Evolutionary conservation across 208 protist species (phyloP).

Genomic region (Trypanosoma rangeli): DNA sequence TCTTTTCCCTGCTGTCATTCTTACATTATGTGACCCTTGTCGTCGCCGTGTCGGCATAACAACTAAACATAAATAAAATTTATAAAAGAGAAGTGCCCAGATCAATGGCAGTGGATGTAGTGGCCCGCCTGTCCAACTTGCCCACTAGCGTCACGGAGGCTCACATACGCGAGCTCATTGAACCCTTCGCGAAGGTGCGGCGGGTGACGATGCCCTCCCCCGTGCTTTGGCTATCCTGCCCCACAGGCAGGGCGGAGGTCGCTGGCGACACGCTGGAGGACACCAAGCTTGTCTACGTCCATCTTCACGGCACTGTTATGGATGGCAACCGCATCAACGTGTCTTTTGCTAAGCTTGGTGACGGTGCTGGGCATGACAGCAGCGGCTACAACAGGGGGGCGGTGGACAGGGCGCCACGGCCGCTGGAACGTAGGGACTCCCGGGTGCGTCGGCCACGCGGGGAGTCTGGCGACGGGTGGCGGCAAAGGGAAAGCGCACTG

Average conservation of each 20-base stretch:
- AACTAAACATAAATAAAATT: not conserved
- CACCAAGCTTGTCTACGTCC: slow-evolving; percentile 38
- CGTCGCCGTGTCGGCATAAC: not conserved
- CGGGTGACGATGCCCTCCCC: slow-evolving; percentile 38
- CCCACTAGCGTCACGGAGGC: slow-evolving; percentile 35
- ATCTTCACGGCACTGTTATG: slow-evolving; percentile 40
- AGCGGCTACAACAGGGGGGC: not conserved
- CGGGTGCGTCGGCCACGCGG: slow-evolving; percentile 8
- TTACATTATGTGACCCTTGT: not conserved
- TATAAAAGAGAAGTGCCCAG: not conserved
- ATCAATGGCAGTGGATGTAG: slow-evolving; percentile 24
- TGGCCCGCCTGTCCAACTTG: slow-evolving; percentile 46
- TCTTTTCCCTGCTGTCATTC: not conserved
- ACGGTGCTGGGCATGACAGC: not conserved
- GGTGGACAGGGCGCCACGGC: no score
- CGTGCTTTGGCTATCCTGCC: slow-evolving; percentile 40
- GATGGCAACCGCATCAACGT: slow-evolving; percentile 44
- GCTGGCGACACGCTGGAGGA: slow-evolving; percentile 36
- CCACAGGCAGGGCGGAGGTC: slow-evolving; percentile 43
- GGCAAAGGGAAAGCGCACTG: not conserved
- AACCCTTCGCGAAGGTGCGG: slow-evolving; percentile 27
- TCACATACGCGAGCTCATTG: slow-evolving; percentile 46
- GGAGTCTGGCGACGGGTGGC: not conserved
- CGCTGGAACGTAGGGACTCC: not conserved
- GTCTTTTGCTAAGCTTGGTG: slow-evolving; percentile 34